phyloP scores from a whole-genome alignment of 495 filamentous ascomycete genomes.

The Aspergillus heteromorphus region DNA sequence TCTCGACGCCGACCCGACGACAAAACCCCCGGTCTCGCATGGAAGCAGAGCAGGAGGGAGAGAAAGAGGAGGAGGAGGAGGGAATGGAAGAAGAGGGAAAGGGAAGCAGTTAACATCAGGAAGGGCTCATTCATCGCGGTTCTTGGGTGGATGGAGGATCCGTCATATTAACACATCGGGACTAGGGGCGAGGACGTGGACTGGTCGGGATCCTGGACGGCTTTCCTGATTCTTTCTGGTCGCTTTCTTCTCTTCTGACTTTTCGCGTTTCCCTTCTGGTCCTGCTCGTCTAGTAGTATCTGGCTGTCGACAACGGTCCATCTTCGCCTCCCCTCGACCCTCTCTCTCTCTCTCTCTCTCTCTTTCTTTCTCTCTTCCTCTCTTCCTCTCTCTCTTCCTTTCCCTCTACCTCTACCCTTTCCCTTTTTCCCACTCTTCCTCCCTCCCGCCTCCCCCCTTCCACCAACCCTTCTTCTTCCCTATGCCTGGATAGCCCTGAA shows the following conservation, averaged over 20 bases:
- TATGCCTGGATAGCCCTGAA: slow-evolving; percentile 3
- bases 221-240: slow-evolving; percentile 25
- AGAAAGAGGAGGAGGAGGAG: not conserved
- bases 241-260: slow-evolving; percentile 15
- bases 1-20: no score
- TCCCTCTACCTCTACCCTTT: not conserved
- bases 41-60: not conserved
- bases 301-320: slow-evolving; percentile 17
- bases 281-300: slow-evolving; percentile 19
- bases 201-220: slow-evolving; percentile 36
- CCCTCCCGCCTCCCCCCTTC: not conserved
- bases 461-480: not conserved
- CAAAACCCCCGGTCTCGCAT: no score
- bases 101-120: not conserved
- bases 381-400: not conserved
- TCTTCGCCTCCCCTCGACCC: slow-evolving; percentile 4
- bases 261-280: slow-evolving; percentile 11
- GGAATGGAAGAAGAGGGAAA: not conserved
- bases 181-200: slow-evolving; percentile 40
- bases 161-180: slow-evolving; percentile 48
- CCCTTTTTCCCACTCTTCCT: not conserved
- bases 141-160: slow-evolving; percentile 35
- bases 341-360: slow-evolving; percentile 7
- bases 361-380: slow-evolving; percentile 3
- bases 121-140: slow-evolving; percentile 22